Conservation (phyloP, 495 filamentous ascomycete species). For the Rhypophila decipiens region DNA sequence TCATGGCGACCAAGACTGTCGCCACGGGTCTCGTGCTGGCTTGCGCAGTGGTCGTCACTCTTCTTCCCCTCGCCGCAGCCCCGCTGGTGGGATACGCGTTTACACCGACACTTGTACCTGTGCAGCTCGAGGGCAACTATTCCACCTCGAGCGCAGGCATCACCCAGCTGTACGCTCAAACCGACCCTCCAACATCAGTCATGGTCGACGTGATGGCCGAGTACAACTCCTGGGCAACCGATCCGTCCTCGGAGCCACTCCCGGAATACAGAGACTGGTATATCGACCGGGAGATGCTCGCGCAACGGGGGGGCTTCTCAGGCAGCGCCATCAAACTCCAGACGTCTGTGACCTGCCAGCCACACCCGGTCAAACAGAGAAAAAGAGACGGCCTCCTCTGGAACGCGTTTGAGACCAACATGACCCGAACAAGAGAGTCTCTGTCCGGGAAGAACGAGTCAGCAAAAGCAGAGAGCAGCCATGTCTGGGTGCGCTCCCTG, state of each 20-base stretch:
- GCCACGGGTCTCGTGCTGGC: constrained; percentile 12
- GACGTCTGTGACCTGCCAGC: constrained; percentile 15
- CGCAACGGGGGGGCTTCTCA: constrained; percentile 15
- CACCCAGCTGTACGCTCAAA: constrained; percentile 17
- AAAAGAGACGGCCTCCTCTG: constrained; percentile 7
- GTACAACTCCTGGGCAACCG: constrained; percentile 19
- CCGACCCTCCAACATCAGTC: constrained; percentile 20
- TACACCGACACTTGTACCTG: constrained; percentile 8
- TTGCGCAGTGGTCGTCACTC: constrained; percentile 5
- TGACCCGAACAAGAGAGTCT: constrained; percentile 18
- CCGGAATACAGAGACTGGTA: constrained; percentile 23
- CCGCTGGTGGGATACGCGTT: constrained; percentile 24
- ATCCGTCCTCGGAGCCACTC: constrained; percentile 21
- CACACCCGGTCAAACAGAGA: constrained; percentile 13
- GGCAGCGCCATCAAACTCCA: constrained; percentile 17
- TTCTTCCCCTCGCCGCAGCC: constrained; percentile 16
- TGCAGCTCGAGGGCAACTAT: constrained; percentile 17
- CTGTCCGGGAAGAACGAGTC: too few relatives aligned
- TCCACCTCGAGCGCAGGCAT: constrained; percentile 14
- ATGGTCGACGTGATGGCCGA: constrained; percentile 15
- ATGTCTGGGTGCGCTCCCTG: constrained; percentile 15
- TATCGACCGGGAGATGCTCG: constrained; percentile 16
- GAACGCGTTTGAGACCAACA: constrained; percentile 25
- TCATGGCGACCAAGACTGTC: constrained; percentile 9
- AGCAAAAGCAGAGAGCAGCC: constrained; percentile 15